Base-by-base conservation (phyloP, 1,284 basidiomycete genomes). In the Lignosus rhinocerotis region DNA sequence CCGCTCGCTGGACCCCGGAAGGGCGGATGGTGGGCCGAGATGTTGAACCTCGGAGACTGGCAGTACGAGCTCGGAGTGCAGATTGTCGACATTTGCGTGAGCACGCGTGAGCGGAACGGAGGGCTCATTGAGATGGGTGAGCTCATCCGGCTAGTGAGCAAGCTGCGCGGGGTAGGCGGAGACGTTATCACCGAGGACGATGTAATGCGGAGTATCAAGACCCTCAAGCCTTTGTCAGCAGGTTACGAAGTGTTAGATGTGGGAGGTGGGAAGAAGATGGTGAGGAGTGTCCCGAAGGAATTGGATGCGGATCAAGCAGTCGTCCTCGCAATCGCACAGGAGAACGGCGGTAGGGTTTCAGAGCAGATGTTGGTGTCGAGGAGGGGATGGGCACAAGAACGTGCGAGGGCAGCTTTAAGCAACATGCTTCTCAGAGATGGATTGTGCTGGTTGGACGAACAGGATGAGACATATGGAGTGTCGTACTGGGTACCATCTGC, bases 21-120 rank as follows among this genome's bases (percentile, higher is more conserved):
- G 61, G 91, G 91, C n/a, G 87, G 94, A 2, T 95, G 92, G 90
- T 93, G 91, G 88, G 88, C 85, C 21, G 95, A 94, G 70, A 77
- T 94, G 68, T 81, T 98, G 16, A 93, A 93, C 0, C 73, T 92
- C 51, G 87, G 93, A 7, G 97, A 99, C 72, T 99, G 94, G 93
- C 91, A 95, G 68, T 93, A 94, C 72, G 96, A 97, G 69, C 84
- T 99, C 1, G 94, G 94, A 2, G 93, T 98, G 30, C 96, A 99
- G 78, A 91, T 99, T 62, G 94, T 99, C 49, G 96, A 99, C 71
- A 86, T 99, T 16, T 98, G 96, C 69, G 88, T 98, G 33, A 90
- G 86, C 70, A 96, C 93, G 9, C 79, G 96, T 44, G 87, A 90
- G 57, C 77, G 87, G 44, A 98, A 98, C 65, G 96, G 97, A 0